A percentile compares a stretch with the other conserved stretches of the same genome.
Evolutionary conservation across 1,284 basidiomycete genomes (phyloP).

Genomic region (Prillingera fragicola): DNA sequence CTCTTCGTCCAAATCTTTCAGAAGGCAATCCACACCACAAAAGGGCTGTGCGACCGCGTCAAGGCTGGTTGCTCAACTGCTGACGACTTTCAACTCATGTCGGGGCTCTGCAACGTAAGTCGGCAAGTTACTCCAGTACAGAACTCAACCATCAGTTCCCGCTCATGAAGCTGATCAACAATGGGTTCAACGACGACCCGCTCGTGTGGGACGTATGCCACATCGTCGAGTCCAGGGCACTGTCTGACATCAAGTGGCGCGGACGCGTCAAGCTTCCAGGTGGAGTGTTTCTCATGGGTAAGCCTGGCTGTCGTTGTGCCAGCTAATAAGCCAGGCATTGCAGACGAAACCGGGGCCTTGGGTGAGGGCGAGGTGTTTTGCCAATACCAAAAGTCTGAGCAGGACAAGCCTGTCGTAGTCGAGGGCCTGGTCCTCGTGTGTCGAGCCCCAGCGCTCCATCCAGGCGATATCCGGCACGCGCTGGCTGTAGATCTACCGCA

Average conservation of each 20-base stretch:
- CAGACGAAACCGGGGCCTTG: constrained; percentile 41
- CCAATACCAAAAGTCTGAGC: constrained; percentile 38
- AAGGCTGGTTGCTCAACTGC: constrained; percentile 11
- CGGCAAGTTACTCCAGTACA: not conserved
- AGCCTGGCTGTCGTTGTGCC: constrained; percentile 1
- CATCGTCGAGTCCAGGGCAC: constrained; percentile 38
- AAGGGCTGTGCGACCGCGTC: constrained; percentile 32
- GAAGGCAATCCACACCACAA: constrained; percentile 29
- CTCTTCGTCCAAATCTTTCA: constrained; percentile 40
- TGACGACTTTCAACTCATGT: constrained; percentile 24
- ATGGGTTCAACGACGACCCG: constrained; percentile 40
- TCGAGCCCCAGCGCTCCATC: constrained; percentile 43
- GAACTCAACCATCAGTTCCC: constrained; percentile 33
- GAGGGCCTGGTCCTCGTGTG: constrained; percentile 38
- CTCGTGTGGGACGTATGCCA: constrained; percentile 38
- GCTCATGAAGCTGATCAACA: constrained; percentile 30
- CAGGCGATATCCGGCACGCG: constrained; percentile 42
- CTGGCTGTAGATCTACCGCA: constrained; percentile 38
- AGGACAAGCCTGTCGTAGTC: constrained; percentile 26
- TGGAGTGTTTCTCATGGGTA: constrained; percentile 45
- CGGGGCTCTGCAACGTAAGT: constrained; percentile 26
- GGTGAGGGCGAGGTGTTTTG: constrained; percentile 45
- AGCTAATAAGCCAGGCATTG: constrained; percentile 29
- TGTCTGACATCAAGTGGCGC: constrained; percentile 48
- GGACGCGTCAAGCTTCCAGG: constrained; percentile 36